Evolutionary conservation across 441 rosid genomes (phyloP), one percentile per base, ranked within the genome.

Genomic region (Iberis amara): DNA sequence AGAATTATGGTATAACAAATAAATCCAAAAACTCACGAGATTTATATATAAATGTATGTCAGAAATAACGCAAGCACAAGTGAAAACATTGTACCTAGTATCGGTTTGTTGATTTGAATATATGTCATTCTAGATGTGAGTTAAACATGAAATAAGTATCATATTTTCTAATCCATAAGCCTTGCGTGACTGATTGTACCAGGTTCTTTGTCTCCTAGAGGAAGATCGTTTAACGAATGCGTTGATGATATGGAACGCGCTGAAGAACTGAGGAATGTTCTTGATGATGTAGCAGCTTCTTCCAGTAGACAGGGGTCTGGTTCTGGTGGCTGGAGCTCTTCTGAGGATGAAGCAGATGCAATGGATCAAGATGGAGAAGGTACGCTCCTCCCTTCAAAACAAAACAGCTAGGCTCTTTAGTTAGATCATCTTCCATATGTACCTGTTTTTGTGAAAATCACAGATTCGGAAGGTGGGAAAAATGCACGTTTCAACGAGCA

Each of bases 361-460:
- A 79, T 84, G 81, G 89, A 81, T 18, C 80, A 81, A 61, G 89
- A 80, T 52, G 86, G 71, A 72, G 84, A 69, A 71, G 86, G 84
- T 85, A 62, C 28, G 58, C n/a, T 18, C 21, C 3, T 18, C 21
- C 3, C 52, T 42, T 26, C 31, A 4, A 43, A 55, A 36, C 38
- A 32, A 41, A 66, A 55, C 26, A 21, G 12, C 28, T 7, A 15
- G 28, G 5, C 14, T 42, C 53, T 2, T 55, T 14, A 31, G 8
- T 43, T 48, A 15, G 23, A 24, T 49, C 11, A 32, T 36, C 14
- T 31, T 21, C 47, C 48, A 21, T 24, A 38, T 11, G 27, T 54
- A 42, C 36, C 47, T n/a, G 15, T 1, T 15, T 21, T 26, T 44
- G 21, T 55, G 8, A 32, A 24, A 57, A 36, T 31, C 7, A 28